Conservation (phyloP, 139 green algal species). For the Ettlia oleoabundans region DNA sequence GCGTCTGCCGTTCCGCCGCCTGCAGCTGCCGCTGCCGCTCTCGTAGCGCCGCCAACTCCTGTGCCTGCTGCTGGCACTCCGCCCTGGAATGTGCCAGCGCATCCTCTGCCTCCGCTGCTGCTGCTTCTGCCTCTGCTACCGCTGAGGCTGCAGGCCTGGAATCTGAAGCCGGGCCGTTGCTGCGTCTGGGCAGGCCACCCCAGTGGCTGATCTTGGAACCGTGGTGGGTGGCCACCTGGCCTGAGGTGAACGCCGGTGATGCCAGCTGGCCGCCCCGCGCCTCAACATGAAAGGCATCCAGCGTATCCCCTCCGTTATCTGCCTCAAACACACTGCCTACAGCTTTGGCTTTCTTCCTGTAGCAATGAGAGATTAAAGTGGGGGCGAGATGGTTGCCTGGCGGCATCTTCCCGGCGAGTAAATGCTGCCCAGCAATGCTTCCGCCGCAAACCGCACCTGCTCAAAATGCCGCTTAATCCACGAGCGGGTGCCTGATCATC, state of each 20-base stretch:
- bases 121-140: background rate
- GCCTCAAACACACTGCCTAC: background rate
- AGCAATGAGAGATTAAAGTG: too few species aligned
- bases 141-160: too few species aligned
- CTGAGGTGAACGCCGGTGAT: too few species aligned
- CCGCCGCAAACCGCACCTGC: background rate
- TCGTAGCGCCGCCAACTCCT: background rate
- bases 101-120: background rate
- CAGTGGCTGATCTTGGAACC: too few species aligned
- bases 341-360: background rate
- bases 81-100: background rate
- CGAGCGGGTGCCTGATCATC: background rate
- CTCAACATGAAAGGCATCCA: background rate
- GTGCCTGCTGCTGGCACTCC: background rate
- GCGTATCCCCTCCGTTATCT: background rate
- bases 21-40: background rate
- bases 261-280: too few species aligned
- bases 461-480: slow-evolving; percentile 18
- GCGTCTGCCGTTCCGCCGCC: background rate
- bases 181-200: too few species aligned
- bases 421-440: too few species aligned
- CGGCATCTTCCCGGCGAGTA: too few species aligned
- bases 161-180: too few species aligned
- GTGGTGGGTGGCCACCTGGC: too few species aligned
- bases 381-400: too few species aligned